Conservation (phyloP, 2,329 filamentous ascomycete species). For the Cadophora gregata region DNA sequence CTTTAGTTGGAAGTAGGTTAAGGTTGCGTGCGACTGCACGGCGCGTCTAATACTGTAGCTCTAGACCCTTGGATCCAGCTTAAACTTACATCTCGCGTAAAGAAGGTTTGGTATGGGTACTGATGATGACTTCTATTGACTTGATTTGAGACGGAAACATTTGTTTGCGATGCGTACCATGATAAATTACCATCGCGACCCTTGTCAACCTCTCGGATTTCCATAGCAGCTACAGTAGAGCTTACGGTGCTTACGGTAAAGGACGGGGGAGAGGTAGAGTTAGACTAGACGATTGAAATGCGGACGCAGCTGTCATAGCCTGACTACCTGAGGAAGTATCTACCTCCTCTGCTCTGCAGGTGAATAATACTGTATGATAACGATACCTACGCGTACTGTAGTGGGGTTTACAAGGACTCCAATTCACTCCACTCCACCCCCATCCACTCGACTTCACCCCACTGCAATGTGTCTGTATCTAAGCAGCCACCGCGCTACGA, state of each 20-base stretch:
- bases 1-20: neutral
- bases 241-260: neutral
- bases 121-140: neutral
- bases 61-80: neutral
- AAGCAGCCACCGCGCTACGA: slow-evolving; percentile 2
- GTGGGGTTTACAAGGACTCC: neutral
- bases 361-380: too few relatives aligned
- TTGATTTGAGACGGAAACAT: neutral
- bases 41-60: neutral
- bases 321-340: too few relatives aligned
- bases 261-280: too few relatives aligned
- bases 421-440: neutral
- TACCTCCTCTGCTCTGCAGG: too few relatives aligned
- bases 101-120: neutral
- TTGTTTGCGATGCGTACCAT: neutral
- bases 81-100: slow-evolving; percentile 1
- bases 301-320: too few relatives aligned
- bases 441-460: too few relatives aligned
- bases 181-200: neutral
- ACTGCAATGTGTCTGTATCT: too few relatives aligned
- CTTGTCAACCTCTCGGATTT: neutral
- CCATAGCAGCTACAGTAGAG: neutral
- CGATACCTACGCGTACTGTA: too few relatives aligned
- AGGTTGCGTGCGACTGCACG: neutral
- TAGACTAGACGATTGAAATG: neutral